These are phyloP conservation scores for Phytophthora tubulina DNA, from an alignment of 352 stramenopile genomes.

Conservation along the genomic window DNA sequence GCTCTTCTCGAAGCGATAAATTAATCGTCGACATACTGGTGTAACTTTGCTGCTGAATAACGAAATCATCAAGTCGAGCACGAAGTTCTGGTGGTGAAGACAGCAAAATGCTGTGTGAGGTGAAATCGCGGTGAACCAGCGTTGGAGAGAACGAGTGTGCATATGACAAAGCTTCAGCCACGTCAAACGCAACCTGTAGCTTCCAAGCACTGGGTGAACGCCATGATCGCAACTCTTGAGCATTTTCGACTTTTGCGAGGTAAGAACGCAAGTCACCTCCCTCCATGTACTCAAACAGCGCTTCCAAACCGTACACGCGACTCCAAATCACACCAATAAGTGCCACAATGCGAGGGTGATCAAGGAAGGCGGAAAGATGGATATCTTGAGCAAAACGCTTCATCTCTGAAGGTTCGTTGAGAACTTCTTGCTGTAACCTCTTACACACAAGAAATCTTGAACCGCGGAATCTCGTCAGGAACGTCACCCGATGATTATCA, in stretches of 20 bases:
- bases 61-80: conserved; percentile 61
- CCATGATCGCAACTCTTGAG: conserved; percentile 26
- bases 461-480: conserved; percentile 49
- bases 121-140: conserved; percentile 56
- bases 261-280: conserved; percentile 57
- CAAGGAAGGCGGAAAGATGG: conserved; percentile 49
- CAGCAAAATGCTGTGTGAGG: conserved; percentile 59
- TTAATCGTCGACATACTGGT: conserved; percentile 35
- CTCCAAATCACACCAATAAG: conserved; percentile 63
- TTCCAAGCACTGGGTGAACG: conserved; percentile 37
- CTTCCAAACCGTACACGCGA: conserved; percentile 54
- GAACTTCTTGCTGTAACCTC: conserved; percentile 47
- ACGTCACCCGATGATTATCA: conserved; percentile 35
- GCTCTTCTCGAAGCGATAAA: conserved; percentile 26
- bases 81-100: conserved; percentile 31
- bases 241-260: conserved; percentile 33
- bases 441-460: conserved; percentile 48
- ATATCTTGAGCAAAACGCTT: conserved; percentile 55
- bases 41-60: conserved; percentile 31
- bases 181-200: conserved; percentile 54
- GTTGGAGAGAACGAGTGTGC: conserved; percentile 56
- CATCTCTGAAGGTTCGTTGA: conserved; percentile 37
- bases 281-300: conserved; percentile 75
- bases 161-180: conserved; percentile 59
- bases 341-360: conserved; percentile 57